A percentile compares a stretch with the other conserved stretches of the same genome.
These are phyloP conservation scores for Monosporascus sp. DNA, from an alignment of 2,329 filamentous ascomycete species.

Conservation along the genomic window DNA sequence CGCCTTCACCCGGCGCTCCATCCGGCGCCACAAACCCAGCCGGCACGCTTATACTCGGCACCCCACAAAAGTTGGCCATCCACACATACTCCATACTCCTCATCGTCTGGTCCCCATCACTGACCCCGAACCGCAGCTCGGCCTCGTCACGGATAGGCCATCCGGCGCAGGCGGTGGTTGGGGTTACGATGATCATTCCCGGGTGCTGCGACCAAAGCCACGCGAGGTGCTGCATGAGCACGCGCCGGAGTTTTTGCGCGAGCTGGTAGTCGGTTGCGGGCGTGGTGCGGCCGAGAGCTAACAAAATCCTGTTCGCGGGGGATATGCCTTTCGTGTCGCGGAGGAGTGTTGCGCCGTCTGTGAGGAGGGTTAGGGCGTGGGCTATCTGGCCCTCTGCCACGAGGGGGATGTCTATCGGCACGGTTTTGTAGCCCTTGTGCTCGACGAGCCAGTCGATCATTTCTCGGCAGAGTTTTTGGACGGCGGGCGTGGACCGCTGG, in stretches of 20 bases:
- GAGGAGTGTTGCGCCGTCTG: slow-evolving; percentile 49
- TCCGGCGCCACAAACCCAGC: slow-evolving; percentile 39
- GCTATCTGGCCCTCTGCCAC: slow-evolving; percentile 61
- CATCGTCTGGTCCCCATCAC: slow-evolving; percentile 41
- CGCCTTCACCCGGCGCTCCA: slow-evolving; percentile 22
- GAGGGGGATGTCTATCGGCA: slow-evolving; percentile 55
- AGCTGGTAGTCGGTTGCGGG: slow-evolving; percentile 62
- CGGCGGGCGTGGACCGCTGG: slow-evolving; percentile 34
- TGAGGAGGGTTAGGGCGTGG: slow-evolving; percentile 68
- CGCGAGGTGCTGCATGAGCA: slow-evolving; percentile 67
- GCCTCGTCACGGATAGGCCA: slow-evolving; percentile 33
- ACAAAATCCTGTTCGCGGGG: slow-evolving; percentile 59
- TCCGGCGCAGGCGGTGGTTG: slow-evolving; percentile 52
- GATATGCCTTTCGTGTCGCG: slow-evolving; percentile 46
- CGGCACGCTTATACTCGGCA: slow-evolving; percentile 41
- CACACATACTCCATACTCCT: slow-evolving; percentile 45
- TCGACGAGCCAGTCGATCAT: slow-evolving; percentile 49
- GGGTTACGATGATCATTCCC: slow-evolving; percentile 65
- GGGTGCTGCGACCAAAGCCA: slow-evolving; percentile 60
- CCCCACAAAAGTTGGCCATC: slow-evolving; percentile 46
- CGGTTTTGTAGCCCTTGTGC: slow-evolving; percentile 45
- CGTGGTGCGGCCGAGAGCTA: slow-evolving; percentile 58
- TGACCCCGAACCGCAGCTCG: slow-evolving; percentile 37
- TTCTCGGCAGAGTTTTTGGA: slow-evolving; percentile 35
- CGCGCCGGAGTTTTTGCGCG: slow-evolving; percentile 62